A percentile compares a stretch with the other conserved stretches of the same genome.
phyloP scores from a whole-genome alignment of 2,329 filamentous ascomycete species.

The Colletotrichum sansevieriae region DNA sequence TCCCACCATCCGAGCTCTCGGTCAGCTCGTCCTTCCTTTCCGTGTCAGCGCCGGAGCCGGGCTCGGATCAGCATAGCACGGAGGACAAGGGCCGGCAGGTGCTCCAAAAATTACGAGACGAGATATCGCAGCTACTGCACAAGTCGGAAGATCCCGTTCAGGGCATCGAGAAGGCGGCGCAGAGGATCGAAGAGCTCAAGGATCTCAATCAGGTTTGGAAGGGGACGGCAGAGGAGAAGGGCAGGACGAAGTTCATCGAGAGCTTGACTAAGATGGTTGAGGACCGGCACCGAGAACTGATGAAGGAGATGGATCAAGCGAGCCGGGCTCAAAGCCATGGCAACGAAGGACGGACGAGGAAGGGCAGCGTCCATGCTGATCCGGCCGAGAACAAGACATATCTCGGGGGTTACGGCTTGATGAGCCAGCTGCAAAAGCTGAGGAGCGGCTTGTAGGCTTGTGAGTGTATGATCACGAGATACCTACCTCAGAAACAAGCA shows the following conservation, averaged over 20 bases:
- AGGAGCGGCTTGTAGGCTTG: slow-evolving; percentile 61
- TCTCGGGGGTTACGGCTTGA: slow-evolving; percentile 69
- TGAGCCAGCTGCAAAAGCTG: slow-evolving; percentile 73
- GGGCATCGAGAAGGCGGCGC: slow-evolving; percentile 80
- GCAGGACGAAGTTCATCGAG: slow-evolving; percentile 84
- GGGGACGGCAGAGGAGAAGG: slow-evolving; percentile 95
- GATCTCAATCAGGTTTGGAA: slow-evolving; percentile 87
- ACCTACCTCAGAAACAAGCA: background rate
- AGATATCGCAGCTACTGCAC: slow-evolving; percentile 78
- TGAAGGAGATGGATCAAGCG: slow-evolving; percentile 64
- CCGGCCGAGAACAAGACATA: slow-evolving; percentile 57
- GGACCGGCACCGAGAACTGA: slow-evolving; percentile 71
- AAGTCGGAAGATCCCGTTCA: slow-evolving; percentile 68
- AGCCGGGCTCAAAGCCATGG: slow-evolving; percentile 52
- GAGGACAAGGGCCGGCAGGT: slow-evolving; percentile 91
- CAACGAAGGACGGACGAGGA: slow-evolving; percentile 51
- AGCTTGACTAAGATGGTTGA: slow-evolving; percentile 85
- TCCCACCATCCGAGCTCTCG: slow-evolving; percentile 88
- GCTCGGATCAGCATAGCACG: slow-evolving; percentile 71
- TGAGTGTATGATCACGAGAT: background rate
- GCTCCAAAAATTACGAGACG: slow-evolving; percentile 76
- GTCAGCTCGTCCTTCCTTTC: slow-evolving; percentile 89
- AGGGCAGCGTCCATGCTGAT: slow-evolving; percentile 49
- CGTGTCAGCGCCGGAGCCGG: slow-evolving; percentile 84
- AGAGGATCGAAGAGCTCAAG: slow-evolving; percentile 82